Percentiles rank a stretch among this genome's conserved stretches.
These are phyloP conservation scores for Fraxinus nigra DNA, from an alignment of 305 asterid species.

Conservation along the genomic window DNA sequence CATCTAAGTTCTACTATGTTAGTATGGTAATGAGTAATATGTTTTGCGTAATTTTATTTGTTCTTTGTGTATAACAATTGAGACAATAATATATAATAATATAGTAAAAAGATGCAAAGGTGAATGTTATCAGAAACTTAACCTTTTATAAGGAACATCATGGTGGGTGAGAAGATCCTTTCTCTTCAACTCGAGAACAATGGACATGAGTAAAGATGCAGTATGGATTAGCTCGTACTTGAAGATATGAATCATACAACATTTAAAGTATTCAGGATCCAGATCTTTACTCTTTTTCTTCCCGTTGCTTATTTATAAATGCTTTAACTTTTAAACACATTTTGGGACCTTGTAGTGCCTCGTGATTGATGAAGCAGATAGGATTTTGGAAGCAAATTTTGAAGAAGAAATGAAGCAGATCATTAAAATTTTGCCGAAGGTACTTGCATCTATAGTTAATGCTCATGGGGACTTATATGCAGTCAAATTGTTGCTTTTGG, in stretches of 20 bases:
- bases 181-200: not conserved
- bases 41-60: not conserved
- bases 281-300: not conserved
- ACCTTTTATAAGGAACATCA: not conserved
- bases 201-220: not conserved
- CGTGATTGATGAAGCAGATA: slow-evolving; percentile 90
- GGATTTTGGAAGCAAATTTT: slow-evolving; percentile 87
- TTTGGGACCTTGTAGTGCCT: slow-evolving; percentile 72
- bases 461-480: not conserved
- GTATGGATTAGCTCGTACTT: not conserved
- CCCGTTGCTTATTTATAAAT: not conserved
- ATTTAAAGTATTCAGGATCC: not conserved
- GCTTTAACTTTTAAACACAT: slow-evolving; percentile 12
- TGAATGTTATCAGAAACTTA: not conserved
- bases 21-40: not conserved
- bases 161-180: not conserved
- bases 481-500: not conserved
- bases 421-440: slow-evolving; percentile 80
- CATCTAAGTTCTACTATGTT: not conserved
- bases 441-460: slow-evolving; percentile 26
- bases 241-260: not conserved
- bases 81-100: not conserved
- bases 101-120: not conserved
- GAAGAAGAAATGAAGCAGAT: slow-evolving; percentile 91
- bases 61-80: not conserved